phyloP scores from a whole-genome alignment of 768 basidiomycete genomes.

The Amanita jacksonii region DNA sequence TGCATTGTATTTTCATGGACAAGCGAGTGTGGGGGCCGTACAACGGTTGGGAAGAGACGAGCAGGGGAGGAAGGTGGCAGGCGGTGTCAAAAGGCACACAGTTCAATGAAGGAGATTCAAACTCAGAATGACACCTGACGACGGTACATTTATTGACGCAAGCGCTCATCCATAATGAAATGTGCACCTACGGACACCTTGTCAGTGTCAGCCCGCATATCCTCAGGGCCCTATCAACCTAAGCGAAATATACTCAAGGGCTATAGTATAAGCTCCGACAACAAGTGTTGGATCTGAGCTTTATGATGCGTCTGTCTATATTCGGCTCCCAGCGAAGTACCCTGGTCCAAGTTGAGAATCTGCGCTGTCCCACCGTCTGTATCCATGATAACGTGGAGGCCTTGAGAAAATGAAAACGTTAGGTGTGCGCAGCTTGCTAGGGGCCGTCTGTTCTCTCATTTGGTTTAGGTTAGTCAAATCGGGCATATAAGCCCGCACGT shows the following conservation, averaged over 20 bases:
- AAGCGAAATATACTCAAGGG: not conserved
- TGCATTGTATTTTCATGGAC: conserved; percentile 31
- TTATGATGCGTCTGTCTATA: no score
- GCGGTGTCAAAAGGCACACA: no score
- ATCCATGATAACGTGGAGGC: conserved; percentile 10
- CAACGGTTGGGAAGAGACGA: conserved; percentile 19
- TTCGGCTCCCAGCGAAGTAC: no score
- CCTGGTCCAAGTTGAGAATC: not conserved
- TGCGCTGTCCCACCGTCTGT: not conserved
- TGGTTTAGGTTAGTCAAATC: conserved; percentile 16
- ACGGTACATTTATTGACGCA: no score
- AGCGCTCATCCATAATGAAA: no score
- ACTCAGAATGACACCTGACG: conserved; percentile 5
- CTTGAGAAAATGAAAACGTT: conserved; percentile 27
- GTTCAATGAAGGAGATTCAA: conserved; percentile 2
- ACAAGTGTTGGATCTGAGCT: not conserved
- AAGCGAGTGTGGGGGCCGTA: conserved; percentile 27
- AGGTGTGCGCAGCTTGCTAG: conserved; percentile 6
- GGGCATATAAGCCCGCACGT: conserved; percentile 53
- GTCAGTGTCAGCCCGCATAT: conserved; percentile 3
- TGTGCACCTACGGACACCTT: conserved; percentile 2
- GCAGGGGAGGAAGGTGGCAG: no score
- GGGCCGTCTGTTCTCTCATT: not conserved
- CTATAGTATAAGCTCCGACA: not conserved
- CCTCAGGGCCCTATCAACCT: conserved; percentile 1